Evolutionary conservation across 768 basidiomycete genomes (phyloP).

Genomic region (Lactifluus piperatus): DNA sequence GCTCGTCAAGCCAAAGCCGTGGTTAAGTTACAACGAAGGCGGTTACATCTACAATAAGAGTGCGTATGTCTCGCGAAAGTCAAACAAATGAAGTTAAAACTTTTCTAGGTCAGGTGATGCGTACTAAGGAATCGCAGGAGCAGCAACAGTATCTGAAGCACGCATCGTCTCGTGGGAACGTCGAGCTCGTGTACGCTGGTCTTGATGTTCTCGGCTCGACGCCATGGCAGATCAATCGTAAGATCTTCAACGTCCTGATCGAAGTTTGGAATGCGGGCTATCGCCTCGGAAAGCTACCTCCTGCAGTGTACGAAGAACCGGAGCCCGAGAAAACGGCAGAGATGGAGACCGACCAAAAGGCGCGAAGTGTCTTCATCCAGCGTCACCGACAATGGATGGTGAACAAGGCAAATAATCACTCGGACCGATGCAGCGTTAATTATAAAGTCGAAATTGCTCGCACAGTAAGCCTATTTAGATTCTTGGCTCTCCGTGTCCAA

Average conservation of each 20-base stretch:
- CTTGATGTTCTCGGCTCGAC: constrained; percentile 86
- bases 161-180: constrained; percentile 62
- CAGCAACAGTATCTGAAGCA: constrained; percentile 70
- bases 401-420: constrained; percentile 73
- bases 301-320: constrained; percentile 51
- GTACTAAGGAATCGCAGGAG: constrained; percentile 84
- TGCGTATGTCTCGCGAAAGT: constrained; percentile 29
- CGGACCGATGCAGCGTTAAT: constrained; percentile 86
- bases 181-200: constrained; percentile 81
- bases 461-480: constrained; percentile 47
- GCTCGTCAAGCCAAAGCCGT: constrained; percentile 85
- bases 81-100: constrained; percentile 2
- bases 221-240: constrained; percentile 81
- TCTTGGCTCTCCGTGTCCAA: neutral
- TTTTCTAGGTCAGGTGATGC: constrained; percentile 63
- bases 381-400: constrained; percentile 48
- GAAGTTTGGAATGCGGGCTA: constrained; percentile 82
- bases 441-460: constrained; percentile 96
- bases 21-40: constrained; percentile 69
- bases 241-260: constrained; percentile 42
- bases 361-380: constrained; percentile 45
- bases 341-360: constrained; percentile 43
- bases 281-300: constrained; percentile 76
- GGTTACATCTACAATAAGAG: constrained; percentile 77
- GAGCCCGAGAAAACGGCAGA: constrained; percentile 52